A percentile compares a stretch with the other conserved stretches of the same genome.
Evolutionary conservation across 306 rosid genomes (phyloP).

Genomic region (Mimosa pudica): DNA sequence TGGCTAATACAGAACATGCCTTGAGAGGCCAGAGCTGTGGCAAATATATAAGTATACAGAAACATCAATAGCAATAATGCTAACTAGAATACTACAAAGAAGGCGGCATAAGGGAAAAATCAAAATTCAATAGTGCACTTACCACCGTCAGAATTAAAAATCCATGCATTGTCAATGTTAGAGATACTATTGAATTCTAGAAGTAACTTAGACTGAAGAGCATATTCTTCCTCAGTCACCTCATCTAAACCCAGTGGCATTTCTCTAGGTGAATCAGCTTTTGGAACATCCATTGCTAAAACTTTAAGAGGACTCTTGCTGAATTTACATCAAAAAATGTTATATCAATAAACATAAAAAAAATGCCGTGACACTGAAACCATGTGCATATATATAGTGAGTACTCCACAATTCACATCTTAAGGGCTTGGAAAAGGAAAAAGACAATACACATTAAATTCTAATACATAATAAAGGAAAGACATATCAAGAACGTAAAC

Average conservation of each 20-base stretch:
- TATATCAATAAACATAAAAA: background rate
- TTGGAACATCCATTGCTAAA: conserved; percentile 61
- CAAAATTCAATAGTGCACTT: background rate
- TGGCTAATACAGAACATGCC: conserved; percentile 79
- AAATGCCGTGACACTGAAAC: background rate
- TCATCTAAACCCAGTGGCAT: conserved; percentile 60
- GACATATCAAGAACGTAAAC: background rate
- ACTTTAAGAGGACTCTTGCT: conserved; percentile 41
- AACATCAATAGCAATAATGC: background rate
- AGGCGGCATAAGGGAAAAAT: background rate
- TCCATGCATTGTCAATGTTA: conserved; percentile 79
- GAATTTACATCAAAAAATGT: conserved; percentile 4
- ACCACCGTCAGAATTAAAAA: conserved; percentile 63
- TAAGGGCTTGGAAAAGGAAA: background rate
- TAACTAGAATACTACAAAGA: conserved; percentile 11
- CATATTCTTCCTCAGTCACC: conserved; percentile 62
- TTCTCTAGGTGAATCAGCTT: conserved; percentile 37
- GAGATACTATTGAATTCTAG: conserved; percentile 62
- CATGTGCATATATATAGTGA: background rate
- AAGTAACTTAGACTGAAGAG: conserved; percentile 72
- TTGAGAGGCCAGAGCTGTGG: conserved; percentile 45
- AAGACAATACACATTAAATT: background rate
- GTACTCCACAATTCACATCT: background rate
- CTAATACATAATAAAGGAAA: background rate
- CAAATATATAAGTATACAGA: conserved; percentile 1